Evolutionary conservation across 2,329 filamentous ascomycete species (phyloP).

Genomic region (Colletotrichum sp.): DNA sequence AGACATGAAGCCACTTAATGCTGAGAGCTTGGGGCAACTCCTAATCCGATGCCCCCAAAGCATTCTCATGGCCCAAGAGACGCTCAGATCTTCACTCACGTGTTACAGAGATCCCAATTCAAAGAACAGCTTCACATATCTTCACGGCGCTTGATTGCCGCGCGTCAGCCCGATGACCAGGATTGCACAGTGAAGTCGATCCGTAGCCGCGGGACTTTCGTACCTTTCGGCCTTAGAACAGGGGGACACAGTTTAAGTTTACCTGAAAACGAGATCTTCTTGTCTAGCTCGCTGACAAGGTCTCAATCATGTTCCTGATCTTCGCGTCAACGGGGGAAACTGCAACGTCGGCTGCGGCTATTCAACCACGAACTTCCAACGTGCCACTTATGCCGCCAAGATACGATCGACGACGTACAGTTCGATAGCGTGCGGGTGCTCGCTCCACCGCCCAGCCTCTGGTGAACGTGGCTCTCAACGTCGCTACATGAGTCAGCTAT

Average conservation of each 20-base stretch:
- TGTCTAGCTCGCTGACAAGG: not conserved
- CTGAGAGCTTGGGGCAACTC: not conserved
- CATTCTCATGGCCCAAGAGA: not conserved
- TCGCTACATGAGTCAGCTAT: not conserved
- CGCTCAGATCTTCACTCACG: not conserved
- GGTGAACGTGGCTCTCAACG: not conserved
- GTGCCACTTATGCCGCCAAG: not conserved
- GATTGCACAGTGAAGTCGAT: not conserved
- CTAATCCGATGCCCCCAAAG: not conserved
- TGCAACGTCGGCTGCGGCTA: not conserved
- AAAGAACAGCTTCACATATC: not conserved
- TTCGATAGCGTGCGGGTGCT: not conserved
- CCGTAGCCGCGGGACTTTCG: not conserved
- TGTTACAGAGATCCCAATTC: not conserved
- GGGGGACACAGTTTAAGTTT: not conserved
- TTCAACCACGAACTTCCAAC: not conserved
- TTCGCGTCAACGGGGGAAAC: not conserved
- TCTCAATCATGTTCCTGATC: not conserved
- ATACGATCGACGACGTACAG: not conserved
- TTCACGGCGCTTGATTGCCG: not conserved
- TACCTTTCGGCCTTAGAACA: not conserved
- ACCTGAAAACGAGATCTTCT: not conserved
- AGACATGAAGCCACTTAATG: not conserved
- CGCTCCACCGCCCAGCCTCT: not conserved
- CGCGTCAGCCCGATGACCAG: not conserved